Evolutionary conservation across 2,329 filamentous ascomycete species (phyloP), one percentile per base, ranked within the genome.

Genomic region (Emmonsiellopsis sp.): DNA sequence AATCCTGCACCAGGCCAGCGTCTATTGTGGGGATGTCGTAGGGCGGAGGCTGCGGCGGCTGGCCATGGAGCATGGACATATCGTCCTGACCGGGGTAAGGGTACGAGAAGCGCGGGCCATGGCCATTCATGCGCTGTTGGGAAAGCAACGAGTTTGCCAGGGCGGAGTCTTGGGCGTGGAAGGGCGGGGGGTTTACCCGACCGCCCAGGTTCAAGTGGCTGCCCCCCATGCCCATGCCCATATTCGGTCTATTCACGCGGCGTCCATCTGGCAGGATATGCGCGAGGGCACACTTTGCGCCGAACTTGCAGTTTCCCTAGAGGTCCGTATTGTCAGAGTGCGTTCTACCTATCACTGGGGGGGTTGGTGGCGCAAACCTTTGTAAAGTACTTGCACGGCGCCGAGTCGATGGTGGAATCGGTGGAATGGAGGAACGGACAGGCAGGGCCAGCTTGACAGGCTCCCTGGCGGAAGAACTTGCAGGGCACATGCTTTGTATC

Each of bases 231-330:
- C 68, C 68, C 56, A 73, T 66, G 54, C 70, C 70, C 46, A 72
- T 65, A 61, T 73, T 75, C 34, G 86, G 76, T 79, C 87, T 74
- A 72, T 96, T 96, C 67, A 97, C 89, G 67, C 92, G 83, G 63
- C 89, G 85, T 56, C 93, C 93, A 71, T 97, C 91, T 62, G 91
- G 90, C 48, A 96, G 84, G 65, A 97, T 87, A 72, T 98, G 93
- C 60, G 94, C 89, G 67, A 97, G 89, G 66, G 92, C 92, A 77
- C 93, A 98, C 73, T 97, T 97, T 59, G 89, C 87, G 58, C 93
- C 93, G 70, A 97, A 98, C 72, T 97, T 97, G 83, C 93, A 98
- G 73, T 96, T 96, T 61, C 93, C 93, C 89, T 96, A 63, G 54
- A 34, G 51, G 46, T 51, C n/a, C 9, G 43, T 38, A 10, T 7